Evolutionary conservation across 805 yeast genomes (phyloP), one percentile per base, ranked within the genome.

Genomic region (Zygosaccharomyces kombuchaensis): DNA sequence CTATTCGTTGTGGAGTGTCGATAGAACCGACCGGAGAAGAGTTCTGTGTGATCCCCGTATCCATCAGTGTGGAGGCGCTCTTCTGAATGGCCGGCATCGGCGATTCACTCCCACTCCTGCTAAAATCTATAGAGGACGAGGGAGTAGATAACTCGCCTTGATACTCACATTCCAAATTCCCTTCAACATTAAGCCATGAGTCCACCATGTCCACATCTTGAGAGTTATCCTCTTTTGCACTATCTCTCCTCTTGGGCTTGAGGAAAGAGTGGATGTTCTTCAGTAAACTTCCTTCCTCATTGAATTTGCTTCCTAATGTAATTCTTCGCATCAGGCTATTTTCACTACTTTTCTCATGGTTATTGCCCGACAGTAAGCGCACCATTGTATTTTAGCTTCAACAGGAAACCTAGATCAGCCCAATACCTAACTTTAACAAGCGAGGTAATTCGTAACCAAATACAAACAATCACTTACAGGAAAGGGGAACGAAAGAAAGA

Each of bases 181-280:
- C 32, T 13, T 29, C 32, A 7, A 13, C 16, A 13, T 29, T 13
- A 12, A n/a, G 16, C 32, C 32, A 29, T 10, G 32, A 13, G 14
- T 29, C 32, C 16, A 6, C 32, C 32, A 29, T 29, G n/a, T 29
- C 14, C 32, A n/a, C 32, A n/a, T 34, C 26, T 34, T 34, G 23
- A 19, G 13, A 13, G 4, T 13, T n/a, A 19, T 32, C 26, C 27
- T 16, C 29, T 23, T 22, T 29, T 13, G n/a, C 32, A 27, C 41
- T 38, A 16, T 9, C 12, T 14, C 14, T 52, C 32, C 47, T 48
- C 36, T 49, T 47, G 2, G 59, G 48, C 32, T 46, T 56, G 16
- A 58, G 48, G 21, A 58, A 43, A 9, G 57, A 43, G 30, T 58
- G 62, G 23, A 59, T 49, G 34, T 54, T 59, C 36, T 49, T 58